A percentile compares a stretch with the other conserved stretches of the same genome.
Evolutionary conservation across 345 rosid genomes (phyloP).

Genomic region (Salix koriyanagi): DNA sequence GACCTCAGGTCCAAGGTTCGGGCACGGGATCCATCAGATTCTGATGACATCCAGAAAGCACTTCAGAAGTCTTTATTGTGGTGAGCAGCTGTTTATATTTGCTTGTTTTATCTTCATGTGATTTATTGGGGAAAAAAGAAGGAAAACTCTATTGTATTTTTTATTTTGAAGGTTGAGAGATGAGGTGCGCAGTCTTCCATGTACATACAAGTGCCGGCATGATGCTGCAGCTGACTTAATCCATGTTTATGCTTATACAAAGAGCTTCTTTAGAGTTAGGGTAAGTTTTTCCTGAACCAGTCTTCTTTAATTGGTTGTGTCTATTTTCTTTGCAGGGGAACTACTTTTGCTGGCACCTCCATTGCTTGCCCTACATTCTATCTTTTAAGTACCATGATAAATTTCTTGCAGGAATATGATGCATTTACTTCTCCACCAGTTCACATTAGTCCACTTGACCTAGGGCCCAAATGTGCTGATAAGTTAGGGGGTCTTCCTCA

Average conservation of each 20-base stretch:
- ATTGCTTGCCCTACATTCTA: background rate
- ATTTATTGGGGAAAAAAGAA: background rate
- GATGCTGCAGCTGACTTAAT: constrained; percentile 99
- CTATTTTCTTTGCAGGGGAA: background rate
- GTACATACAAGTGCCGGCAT: constrained; percentile 87
- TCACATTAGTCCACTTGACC: constrained; percentile 81
- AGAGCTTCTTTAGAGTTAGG: constrained; percentile 70
- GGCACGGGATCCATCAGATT: constrained; percentile 64
- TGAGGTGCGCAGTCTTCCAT: constrained; percentile 78
- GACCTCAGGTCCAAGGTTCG: constrained; percentile 68
- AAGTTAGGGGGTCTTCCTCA: constrained; percentile 64
- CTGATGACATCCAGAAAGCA: constrained; percentile 57
- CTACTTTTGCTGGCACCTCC: background rate
- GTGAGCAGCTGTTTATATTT: constrained; percentile 45
- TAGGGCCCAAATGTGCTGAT: constrained; percentile 78
- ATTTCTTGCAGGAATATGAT: constrained; percentile 58
- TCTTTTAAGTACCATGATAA: constrained; percentile 7
- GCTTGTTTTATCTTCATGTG: background rate
- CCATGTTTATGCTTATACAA: constrained; percentile 87
- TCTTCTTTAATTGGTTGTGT: background rate
- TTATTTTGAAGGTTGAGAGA: constrained; percentile 78
- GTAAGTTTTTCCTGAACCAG: constrained; percentile 35
- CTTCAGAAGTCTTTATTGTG: constrained; percentile 87
- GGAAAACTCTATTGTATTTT: constrained; percentile 3
- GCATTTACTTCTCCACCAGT: constrained; percentile 83